phyloP scores from a whole-genome alignment of 2,329 filamentous ascomycete genomes.

The Pseudonectria buxi region DNA sequence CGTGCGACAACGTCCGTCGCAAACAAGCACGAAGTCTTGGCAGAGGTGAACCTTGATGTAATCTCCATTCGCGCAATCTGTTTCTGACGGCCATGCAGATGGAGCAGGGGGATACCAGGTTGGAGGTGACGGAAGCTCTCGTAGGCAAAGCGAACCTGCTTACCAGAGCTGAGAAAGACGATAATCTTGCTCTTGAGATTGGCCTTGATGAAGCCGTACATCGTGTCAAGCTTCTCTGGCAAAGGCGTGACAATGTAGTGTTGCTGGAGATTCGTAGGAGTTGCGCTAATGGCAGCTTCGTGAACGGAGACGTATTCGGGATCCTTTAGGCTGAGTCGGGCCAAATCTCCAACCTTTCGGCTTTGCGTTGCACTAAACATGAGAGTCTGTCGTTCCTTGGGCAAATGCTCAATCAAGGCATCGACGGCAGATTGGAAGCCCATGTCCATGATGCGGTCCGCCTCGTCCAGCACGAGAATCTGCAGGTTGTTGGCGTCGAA shows the following conservation, averaged over 20 bases:
- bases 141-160: conserved; percentile 94
- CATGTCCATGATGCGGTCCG: conserved; percentile 96
- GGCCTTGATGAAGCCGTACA: conserved; percentile 87
- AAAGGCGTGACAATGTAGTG: conserved; percentile 85
- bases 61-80: conserved; percentile 84
- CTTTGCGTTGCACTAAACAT: conserved; percentile 96
- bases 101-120: conserved; percentile 85
- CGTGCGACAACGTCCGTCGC: conserved; percentile 92
- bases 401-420: conserved; percentile 86
- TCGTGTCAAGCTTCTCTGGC: conserved; percentile 80
- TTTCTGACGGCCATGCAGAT: conserved; percentile 91
- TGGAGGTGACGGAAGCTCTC: conserved; percentile 90
- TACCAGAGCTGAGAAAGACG: conserved; percentile 90
- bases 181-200: conserved; percentile 93
- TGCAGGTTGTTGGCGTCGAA: conserved; percentile 88
- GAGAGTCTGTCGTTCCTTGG: conserved; percentile 78
- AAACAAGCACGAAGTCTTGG: conserved; percentile 82
- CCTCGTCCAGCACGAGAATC: conserved; percentile 90
- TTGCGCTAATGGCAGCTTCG: conserved; percentile 71
- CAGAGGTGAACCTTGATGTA: conserved; percentile 71
- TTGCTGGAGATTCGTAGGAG: conserved; percentile 78
- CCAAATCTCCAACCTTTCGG: conserved; percentile 86
- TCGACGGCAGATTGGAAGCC: conserved; percentile 88
- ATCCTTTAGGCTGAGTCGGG: conserved; percentile 77
- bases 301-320: conserved; percentile 96